These are phyloP conservation scores for Sporothrix luriei DNA, from an alignment of 2,329 filamentous ascomycete species.

Conservation along the genomic window DNA sequence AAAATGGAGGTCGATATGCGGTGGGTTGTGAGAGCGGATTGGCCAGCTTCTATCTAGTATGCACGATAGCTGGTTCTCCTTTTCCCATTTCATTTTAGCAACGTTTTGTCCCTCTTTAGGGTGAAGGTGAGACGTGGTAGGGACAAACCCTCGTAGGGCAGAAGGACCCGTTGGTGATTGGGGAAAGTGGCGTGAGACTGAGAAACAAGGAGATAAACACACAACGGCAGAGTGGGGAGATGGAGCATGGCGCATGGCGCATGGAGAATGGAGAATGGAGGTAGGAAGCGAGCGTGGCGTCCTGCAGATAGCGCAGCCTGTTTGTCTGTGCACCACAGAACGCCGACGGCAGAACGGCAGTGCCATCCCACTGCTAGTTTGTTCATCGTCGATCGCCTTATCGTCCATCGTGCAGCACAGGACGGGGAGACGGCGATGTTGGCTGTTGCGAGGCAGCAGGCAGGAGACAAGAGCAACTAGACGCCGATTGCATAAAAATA, in stretches of 20 bases:
- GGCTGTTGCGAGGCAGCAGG: no score
- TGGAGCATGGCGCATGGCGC: no score
- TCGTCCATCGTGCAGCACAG: constrained; percentile 1
- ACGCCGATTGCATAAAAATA: background rate
- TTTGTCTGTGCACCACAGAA: background rate
- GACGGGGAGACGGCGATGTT: background rate
- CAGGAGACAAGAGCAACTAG: no score
- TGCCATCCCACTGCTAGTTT: background rate
- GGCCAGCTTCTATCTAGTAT: background rate
- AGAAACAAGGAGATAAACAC: background rate
- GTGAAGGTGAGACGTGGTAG: background rate
- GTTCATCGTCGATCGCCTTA: constrained; percentile 2
- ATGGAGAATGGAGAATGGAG: background rate
- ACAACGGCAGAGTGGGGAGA: background rate
- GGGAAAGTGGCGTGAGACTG: constrained; percentile 2
- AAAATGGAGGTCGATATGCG: background rate
- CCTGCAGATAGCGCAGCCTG: background rate
- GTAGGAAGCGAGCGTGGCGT: background rate
- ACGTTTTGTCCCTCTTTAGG: background rate
- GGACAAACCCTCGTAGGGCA: constrained; percentile 17
- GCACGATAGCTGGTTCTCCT: background rate
- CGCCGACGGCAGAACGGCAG: constrained; percentile 2
- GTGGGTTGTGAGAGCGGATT: background rate
- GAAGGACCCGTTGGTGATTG: constrained; percentile 24
- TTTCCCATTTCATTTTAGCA: background rate